Evolutionary conservation across 331 rosid genomes (phyloP).

Genomic region (Acacia pycnantha): DNA sequence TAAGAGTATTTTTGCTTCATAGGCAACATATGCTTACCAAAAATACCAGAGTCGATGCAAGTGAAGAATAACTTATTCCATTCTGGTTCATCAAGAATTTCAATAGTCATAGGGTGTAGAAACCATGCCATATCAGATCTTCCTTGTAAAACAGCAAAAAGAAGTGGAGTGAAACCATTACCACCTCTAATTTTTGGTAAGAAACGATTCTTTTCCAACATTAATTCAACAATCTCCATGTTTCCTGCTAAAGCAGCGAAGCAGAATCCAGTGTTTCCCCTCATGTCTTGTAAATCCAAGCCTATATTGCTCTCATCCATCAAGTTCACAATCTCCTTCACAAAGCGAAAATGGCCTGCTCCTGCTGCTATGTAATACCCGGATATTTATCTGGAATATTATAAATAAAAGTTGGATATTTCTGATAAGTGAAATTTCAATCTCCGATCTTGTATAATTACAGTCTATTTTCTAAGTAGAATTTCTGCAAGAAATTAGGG

Average conservation of each 20-base stretch:
- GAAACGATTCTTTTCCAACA: neutral
- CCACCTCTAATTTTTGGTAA: conserved; percentile 9
- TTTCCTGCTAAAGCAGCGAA: conserved; percentile 38
- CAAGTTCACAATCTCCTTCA: conserved; percentile 10
- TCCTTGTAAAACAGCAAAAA: conserved; percentile 34
- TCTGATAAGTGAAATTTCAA: too few species aligned
- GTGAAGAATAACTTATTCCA: conserved; percentile 22
- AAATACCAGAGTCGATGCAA: conserved; percentile 32
- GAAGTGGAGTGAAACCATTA: conserved; percentile 22
- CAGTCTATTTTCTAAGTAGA: too few species aligned
- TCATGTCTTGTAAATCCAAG: conserved; percentile 5
- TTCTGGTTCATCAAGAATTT: neutral
- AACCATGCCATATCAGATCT: conserved; percentile 21
- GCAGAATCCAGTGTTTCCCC: conserved; percentile 34
- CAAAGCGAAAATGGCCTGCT: conserved; percentile 31
- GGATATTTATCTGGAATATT: too few species aligned
- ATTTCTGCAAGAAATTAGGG: too few species aligned
- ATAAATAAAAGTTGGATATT: too few species aligned
- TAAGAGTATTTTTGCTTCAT: neutral
- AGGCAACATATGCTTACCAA: conserved; percentile 20
- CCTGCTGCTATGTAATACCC: too few species aligned
- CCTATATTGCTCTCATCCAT: neutral
- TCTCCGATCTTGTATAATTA: too few species aligned
- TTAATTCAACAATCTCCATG: neutral
- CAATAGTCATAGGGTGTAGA: neutral